A percentile compares a stretch with the other conserved stretches of the same genome.
Evolutionary conservation across 345 rosid genomes (phyloP).

Genomic region (Euphorbia lathyris): DNA sequence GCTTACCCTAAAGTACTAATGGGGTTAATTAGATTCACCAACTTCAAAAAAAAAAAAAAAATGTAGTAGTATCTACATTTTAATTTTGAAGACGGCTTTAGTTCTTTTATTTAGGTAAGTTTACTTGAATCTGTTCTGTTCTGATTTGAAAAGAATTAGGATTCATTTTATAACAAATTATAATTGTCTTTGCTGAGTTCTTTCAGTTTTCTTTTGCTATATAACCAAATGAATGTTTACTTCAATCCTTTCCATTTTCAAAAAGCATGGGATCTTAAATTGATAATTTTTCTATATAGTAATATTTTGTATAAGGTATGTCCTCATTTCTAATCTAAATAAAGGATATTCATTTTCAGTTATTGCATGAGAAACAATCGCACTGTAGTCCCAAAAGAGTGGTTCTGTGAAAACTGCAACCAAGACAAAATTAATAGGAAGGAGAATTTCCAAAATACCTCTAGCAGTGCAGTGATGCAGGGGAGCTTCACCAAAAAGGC

Average conservation of each 20-base stretch:
- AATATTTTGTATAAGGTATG: background rate
- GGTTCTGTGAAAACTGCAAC: conserved; percentile 44
- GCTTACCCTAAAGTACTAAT: no score
- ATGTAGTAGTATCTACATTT: background rate
- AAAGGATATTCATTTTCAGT: conserved; percentile 26
- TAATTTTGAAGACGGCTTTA: background rate
- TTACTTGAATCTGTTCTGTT: background rate
- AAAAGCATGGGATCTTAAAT: background rate
- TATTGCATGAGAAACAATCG: conserved; percentile 36
- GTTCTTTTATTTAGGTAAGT: no score
- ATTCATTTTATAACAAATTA: background rate
- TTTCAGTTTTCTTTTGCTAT: background rate
- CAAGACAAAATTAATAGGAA: conserved; percentile 13
- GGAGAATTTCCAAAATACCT: conserved; percentile 9
- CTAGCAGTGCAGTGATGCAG: conserved; percentile 1
- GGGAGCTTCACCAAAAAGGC: conserved; percentile 20
- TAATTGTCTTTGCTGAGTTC: background rate
- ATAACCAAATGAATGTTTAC: background rate
- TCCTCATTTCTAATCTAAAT: conserved; percentile 16
- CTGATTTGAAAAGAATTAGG: background rate
- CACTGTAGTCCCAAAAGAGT: conserved; percentile 15
- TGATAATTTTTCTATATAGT: background rate
- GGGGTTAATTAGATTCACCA: no score
- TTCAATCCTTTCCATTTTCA: background rate
- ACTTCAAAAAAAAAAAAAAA: no score